Evolutionary conservation across 2,329 filamentous ascomycete species (phyloP), one percentile per base, ranked within the genome.

Genomic region (Nemania sp.): DNA sequence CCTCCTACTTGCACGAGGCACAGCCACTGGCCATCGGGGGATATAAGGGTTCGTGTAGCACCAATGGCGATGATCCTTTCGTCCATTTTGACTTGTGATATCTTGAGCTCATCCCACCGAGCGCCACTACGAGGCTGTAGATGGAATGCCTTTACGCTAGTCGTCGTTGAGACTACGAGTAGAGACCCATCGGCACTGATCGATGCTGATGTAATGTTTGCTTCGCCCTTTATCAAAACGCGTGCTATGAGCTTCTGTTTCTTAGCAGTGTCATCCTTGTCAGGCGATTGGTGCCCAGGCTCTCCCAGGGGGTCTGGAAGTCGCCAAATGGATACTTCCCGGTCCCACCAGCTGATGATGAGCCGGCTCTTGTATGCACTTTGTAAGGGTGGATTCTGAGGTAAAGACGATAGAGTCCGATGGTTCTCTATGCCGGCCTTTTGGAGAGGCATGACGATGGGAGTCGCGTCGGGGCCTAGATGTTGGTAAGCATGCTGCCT

Each of bases 261-360:
- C 57, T 77, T 78, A 60, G 77, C 79, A 57, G 75, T 70, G 59
- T 67, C 72, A 52, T 69, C 69, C 14, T 74, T 73, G 8, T 71
- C 72, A 34, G 73, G 72, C n/a, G 69, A 64, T 17, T 65, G 63
- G 37, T 75, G 70, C 39, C 78, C 69, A 20, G 84, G 70, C 34
- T 80, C 74, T 24, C 72, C 72, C 14, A 80, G 71, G 4, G 78
- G 72, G 54, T 72, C 73, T 42, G 68, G 74, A 14, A 84, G 66
- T 33, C 77, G 82, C 91, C 92, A 99, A 56, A 99, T 82, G 62
- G 88, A 86, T 43, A 97, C 79, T 69, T 95, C 89, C 51, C 88
- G 82, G 61, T 93, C 90, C 91, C 92, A 97, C 89, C 91, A 97
- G 70, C 90, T 90, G 66, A 94, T 83, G 22, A 99, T 75, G 19